Conservation (phyloP, 179 eudicot genomes). For the Patellifolia procumbens region DNA sequence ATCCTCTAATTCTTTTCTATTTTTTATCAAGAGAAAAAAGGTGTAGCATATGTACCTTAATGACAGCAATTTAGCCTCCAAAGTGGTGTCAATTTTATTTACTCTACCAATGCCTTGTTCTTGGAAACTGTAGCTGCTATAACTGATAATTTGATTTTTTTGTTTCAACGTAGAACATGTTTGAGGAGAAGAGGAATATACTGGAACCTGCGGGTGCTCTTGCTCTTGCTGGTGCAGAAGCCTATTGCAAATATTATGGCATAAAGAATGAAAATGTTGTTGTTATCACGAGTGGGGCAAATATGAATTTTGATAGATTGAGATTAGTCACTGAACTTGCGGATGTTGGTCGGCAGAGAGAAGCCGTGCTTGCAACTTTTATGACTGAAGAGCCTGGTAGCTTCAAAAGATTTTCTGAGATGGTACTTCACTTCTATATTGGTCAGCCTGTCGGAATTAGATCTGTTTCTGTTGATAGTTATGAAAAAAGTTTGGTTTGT, state of each 20-base stretch:
- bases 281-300: conserved; percentile 92
- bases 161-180: conserved; percentile 80
- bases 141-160: conserved; percentile 10
- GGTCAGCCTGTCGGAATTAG: not conserved
- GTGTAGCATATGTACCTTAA: not conserved
- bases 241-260: conserved; percentile 93
- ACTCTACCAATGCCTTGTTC: not conserved
- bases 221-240: conserved; percentile 98
- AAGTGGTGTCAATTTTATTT: not conserved
- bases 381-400: conserved; percentile 90
- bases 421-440: conserved; percentile 48
- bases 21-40: not conserved
- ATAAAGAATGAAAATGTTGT: conserved; percentile 81
- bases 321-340: conserved; percentile 96
- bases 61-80: not conserved
- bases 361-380: conserved; percentile 93
- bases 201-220: conserved; percentile 99
- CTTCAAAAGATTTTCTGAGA: conserved; percentile 73
- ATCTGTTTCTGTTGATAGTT: not conserved
- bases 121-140: not conserved
- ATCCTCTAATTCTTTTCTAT: not conserved
- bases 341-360: conserved; percentile 90
- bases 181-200: conserved; percentile 97
- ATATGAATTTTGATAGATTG: conserved; percentile 96
- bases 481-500: conserved; percentile 23